Evolutionary conservation across 2,329 filamentous ascomycete species (phyloP), one percentile per base, ranked within the genome.

Genomic region (Phyllosticta citriasiana): DNA sequence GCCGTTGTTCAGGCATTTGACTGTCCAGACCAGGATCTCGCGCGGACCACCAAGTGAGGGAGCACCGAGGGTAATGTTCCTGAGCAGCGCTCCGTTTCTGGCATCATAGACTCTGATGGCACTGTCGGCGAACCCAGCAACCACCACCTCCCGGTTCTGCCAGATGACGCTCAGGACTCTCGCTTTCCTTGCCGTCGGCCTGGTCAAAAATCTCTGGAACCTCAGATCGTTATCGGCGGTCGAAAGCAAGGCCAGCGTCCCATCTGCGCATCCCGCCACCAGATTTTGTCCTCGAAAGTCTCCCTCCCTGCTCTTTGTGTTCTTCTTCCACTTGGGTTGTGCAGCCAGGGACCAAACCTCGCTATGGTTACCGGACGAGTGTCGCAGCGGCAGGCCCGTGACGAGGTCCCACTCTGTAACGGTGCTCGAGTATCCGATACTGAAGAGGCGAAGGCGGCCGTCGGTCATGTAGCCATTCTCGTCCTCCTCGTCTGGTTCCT

Each of bases 311-410:
- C 53, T 33, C 16, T 57, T 63, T 52, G 62, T 62, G 62, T 67
- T 67, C 53, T 30, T 51, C 62, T 78, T 75, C 72, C 75, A 77
- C 65, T 80, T 78, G 2, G 93, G 94, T 75, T 97, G 93, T 14
- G 88, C 89, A 62, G 89, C 90, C 68, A 99, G 83, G 76, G 93
- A 97, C 94, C 94, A 99, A 64, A 97, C 93, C 70, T 97, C 92
- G 66, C 91, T 92, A 74, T 96, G 91, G 74, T 95, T 95, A 54
- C 93, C 94, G 68, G 89, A 91, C 19, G 90, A 91, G 73, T 95
- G 88, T 63, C 88, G 84, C 75, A 88, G 83, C 10, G 91, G 89
- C 61, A 84, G 81, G 14, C 89, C 91, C 65, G 86, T 88, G 66
- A 85, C 84, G 25, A 99, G 79, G 76, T 97, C 88, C 94, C 94